Conservation (phyloP, 768 basidiomycete genomes). For the Rhodotorula toruloides region DNA sequence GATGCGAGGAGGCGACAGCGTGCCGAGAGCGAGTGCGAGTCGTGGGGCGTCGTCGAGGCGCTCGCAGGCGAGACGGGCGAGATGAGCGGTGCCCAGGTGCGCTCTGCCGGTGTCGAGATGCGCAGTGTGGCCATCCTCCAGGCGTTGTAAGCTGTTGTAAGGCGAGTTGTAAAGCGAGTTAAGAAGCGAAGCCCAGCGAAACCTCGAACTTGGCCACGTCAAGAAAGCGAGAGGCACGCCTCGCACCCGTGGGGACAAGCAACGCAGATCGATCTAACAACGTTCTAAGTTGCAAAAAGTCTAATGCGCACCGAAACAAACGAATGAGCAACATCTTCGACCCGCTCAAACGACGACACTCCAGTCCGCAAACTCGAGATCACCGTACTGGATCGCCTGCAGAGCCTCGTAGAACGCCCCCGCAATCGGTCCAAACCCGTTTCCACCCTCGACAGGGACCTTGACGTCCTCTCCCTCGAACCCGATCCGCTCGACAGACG, state of each 20-base stretch:
- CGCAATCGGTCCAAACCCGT: constrained; percentile 26
- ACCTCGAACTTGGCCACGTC: too few species aligned
- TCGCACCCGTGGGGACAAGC: too few species aligned
- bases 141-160: not conserved
- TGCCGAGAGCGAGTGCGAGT: constrained; percentile 13
- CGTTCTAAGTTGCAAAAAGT: too few species aligned
- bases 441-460: constrained; percentile 23
- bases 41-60: too few species aligned
- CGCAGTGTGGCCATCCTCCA: constrained; percentile 5
- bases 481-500: constrained; percentile 66
- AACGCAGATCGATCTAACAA: too few species aligned
- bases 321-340: too few species aligned
- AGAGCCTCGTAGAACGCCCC: constrained; percentile 9
- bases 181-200: too few species aligned
- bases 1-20: constrained; percentile 28
- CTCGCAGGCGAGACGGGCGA: constrained; percentile 10
- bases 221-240: too few species aligned
- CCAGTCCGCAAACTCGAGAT: not conserved
- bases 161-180: too few species aligned
- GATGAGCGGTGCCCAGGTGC: constrained; percentile 15
- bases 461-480: constrained; percentile 59
- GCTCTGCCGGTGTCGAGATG: not conserved
- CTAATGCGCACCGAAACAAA: not conserved
- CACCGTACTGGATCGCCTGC: constrained; percentile 30
- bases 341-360: not conserved